phyloP scores from a whole-genome alignment of 345 rosid species.

The Murraya koenigii region DNA sequence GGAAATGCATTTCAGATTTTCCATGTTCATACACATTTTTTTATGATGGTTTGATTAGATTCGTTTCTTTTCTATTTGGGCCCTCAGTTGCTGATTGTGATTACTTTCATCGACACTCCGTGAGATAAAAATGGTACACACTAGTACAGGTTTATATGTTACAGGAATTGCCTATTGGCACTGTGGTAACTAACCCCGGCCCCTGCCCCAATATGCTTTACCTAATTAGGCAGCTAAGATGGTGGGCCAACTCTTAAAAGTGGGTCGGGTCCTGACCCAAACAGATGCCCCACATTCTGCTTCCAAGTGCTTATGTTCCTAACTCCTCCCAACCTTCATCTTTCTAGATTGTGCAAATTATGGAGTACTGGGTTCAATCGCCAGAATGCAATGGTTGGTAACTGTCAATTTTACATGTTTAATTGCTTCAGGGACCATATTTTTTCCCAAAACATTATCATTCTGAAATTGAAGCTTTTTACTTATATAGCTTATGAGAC shows the following conservation, averaged over 20 bases:
- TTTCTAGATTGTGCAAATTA: background rate
- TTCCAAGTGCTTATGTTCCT: background rate
- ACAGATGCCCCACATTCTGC: constrained; percentile 1
- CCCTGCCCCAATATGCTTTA: constrained; percentile 9
- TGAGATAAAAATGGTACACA: constrained; percentile 17
- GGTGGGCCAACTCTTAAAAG: constrained; percentile 10
- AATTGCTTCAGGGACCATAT: background rate
- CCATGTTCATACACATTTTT: constrained; percentile 21
- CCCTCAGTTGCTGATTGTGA: constrained; percentile 17
- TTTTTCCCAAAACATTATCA: background rate
- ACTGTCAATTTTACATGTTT: constrained; percentile 11
- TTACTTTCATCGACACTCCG: constrained; percentile 5
- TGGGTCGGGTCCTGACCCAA: constrained; percentile 13
- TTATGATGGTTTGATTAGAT: constrained; percentile 15
- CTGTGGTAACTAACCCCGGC: background rate
- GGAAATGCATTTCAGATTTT: constrained; percentile 21
- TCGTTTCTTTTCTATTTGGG: background rate
- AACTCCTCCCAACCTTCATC: background rate
- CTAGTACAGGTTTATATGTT: constrained; percentile 2
- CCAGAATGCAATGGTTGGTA: constrained; percentile 12
- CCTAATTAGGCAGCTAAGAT: constrained; percentile 11
- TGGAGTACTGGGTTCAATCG: constrained; percentile 6
- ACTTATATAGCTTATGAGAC: background rate
- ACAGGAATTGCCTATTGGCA: background rate
- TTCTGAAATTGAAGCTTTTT: background rate